Conservation (phyloP, 306 rosid species). For the Vigna hirtella region DNA sequence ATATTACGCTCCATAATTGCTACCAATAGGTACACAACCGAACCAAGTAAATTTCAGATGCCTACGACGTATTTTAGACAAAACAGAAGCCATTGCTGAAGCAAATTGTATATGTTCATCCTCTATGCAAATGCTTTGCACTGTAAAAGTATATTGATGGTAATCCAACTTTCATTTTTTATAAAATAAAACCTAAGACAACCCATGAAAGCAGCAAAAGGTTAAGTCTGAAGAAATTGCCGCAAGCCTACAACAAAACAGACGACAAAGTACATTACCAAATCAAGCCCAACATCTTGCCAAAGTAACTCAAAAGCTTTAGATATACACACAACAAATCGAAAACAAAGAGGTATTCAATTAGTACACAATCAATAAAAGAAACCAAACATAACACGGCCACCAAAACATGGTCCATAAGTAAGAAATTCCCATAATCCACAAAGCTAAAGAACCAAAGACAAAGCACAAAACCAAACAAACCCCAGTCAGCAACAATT, state of each 20-base stretch:
- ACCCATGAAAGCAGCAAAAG: not conserved
- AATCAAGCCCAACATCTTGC: not conserved
- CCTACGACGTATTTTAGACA: not conserved
- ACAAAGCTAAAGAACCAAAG: not conserved
- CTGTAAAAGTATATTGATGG: not conserved
- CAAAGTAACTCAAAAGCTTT: slow-evolving; percentile 7
- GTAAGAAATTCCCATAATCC: not conserved
- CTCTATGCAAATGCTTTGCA: not conserved
- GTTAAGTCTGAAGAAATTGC: not conserved
- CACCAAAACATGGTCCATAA: not conserved
- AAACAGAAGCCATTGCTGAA: not conserved
- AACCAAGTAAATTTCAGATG: slow-evolving; percentile 4
- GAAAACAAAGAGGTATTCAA: not conserved
- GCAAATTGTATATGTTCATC: not conserved
- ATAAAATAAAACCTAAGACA: not conserved
- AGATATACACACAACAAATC: not conserved
- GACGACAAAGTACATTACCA: not conserved
- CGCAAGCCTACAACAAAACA: not conserved
- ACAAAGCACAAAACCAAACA: slow-evolving; percentile 1
- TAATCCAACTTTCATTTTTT: not conserved
- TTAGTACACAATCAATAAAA: not conserved
- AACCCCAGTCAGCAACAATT: not conserved
- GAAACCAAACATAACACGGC: not conserved
- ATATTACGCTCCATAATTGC: slow-evolving; percentile 2
- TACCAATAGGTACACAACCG: not conserved